Evolutionary conservation across 148 eudicot species (phyloP), one percentile per base, ranked within the genome.

Genomic region (Chenopodium formosanum): DNA sequence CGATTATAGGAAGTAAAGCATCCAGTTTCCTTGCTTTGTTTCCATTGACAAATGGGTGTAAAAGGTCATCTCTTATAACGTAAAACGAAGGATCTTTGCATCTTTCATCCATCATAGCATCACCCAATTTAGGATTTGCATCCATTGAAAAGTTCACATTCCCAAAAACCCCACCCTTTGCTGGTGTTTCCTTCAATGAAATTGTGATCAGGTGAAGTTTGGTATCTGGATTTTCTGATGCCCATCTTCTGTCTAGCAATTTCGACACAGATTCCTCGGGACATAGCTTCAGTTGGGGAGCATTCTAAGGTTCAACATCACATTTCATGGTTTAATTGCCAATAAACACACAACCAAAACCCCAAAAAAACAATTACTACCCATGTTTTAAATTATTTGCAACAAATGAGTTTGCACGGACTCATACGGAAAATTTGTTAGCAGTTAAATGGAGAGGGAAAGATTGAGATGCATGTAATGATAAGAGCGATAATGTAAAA

Each of bases 21-120:
- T 96, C 99, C 74, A 96, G 77, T 86, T 96, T 96, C 82, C 99
- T 89, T 29, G 97, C 91, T 88, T 96, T 96, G 74, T 96, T 96
- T 75, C 99, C 99, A 81, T 96, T 96, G 50, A 88, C 93, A 84
- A 96, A 84, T 7, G 98, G 99, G 83, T 96, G 99, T 78, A 96
- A 76, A 82, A 94, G 85, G 85, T 96, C 99, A 90, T 96, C 99
- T 86, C 99, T 90, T 64, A 92, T 93, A 70, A 96, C 80, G 78
- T 91, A 96, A 87, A 96, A 96, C 19, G 91, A 94, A 50, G 89
- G 80, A 31, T 81, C 71, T 53, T 78, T 58, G 47, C 76, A 58
- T 66, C 74, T 81, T 75, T 69, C 83, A 80, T 83, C 85, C 81
- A 65, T 72, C 74, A 83, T 63, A 52, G 71, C 84, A 58, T 89